Conservation (phyloP, 495 filamentous ascomycete genomes). For the Copromyces sp. region DNA sequence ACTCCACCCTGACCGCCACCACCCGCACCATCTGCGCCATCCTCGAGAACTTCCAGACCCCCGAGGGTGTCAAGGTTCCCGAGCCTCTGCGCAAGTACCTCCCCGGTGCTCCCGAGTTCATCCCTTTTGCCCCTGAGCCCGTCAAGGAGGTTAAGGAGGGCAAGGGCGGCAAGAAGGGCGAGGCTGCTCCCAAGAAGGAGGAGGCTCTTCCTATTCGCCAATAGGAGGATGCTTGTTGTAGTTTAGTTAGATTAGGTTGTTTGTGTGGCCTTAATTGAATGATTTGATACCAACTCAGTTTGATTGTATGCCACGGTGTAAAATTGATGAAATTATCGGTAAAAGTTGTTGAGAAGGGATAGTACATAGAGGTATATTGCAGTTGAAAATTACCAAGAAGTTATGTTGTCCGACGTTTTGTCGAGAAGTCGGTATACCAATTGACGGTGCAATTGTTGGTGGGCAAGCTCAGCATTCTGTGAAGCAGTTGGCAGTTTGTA, state of each 20-base stretch:
- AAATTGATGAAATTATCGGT: not conserved
- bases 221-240: not conserved
- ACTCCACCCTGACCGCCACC: conserved; percentile 85
- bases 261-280: not conserved
- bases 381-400: no score
- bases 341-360: not conserved
- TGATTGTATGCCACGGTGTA: not conserved
- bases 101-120: conserved; percentile 76
- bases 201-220: conserved; percentile 17
- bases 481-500: not conserved
- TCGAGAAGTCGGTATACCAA: not conserved
- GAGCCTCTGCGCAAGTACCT: conserved; percentile 82
- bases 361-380: not conserved
- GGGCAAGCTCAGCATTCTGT: not conserved
- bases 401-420: not conserved
- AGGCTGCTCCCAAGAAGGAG: conserved; percentile 23
- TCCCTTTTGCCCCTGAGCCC: conserved; percentile 60
- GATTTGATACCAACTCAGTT: not conserved
- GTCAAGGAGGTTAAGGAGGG: conserved; percentile 6
- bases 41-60: conserved; percentile 88
- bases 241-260: not conserved
- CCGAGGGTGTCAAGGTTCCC: conserved; percentile 72
- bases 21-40: conserved; percentile 91
- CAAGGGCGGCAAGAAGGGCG: conserved; percentile 21
- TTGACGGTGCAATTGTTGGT: not conserved